phyloP scores from a whole-genome alignment of 2,329 filamentous ascomycete genomes.

The Dendrostoma leiphaemia region DNA sequence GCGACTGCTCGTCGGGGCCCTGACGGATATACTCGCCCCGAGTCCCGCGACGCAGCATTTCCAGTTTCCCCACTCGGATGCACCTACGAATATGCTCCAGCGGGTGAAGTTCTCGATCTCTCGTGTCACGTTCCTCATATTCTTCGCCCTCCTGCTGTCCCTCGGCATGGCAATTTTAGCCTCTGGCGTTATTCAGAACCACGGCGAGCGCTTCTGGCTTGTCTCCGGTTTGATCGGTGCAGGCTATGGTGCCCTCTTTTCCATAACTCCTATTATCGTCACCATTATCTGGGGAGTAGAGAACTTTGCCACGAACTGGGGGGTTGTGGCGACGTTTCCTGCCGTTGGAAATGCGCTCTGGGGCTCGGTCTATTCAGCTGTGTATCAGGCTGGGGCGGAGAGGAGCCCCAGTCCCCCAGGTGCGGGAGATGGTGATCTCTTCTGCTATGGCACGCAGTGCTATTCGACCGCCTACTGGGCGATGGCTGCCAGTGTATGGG shows the following conservation, averaged over 20 bases:
- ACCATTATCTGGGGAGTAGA: conserved; percentile 98
- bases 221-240: conserved; percentile 83
- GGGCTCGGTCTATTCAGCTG: conserved; percentile 82
- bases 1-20: conserved; percentile 81
- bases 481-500: conserved; percentile 76
- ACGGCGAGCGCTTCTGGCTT: conserved; percentile 78
- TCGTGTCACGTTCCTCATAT: conserved; percentile 75
- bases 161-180: conserved; percentile 76
- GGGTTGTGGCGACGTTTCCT: conserved; percentile 88
- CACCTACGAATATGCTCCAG: conserved; percentile 31
- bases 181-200: conserved; percentile 70
- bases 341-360: conserved; percentile 85
- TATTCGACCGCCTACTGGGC: conserved; percentile 85
- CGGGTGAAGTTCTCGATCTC: conserved; percentile 58
- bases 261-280: conserved; percentile 84
- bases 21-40: conserved; percentile 83
- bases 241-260: conserved; percentile 91
- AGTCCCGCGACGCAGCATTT: conserved; percentile 59
- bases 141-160: conserved; percentile 71
- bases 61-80: conserved; percentile 39
- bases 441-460: conserved; percentile 81
- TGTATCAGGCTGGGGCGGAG: conserved; percentile 69
- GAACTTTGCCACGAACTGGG: conserved; percentile 98
- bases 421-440: conserved; percentile 43
- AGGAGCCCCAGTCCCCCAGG: conserved; percentile 27